These are phyloP conservation scores for Mychonastes homosphaera DNA, from an alignment of 139 green algal species.

Conservation along the genomic window DNA sequence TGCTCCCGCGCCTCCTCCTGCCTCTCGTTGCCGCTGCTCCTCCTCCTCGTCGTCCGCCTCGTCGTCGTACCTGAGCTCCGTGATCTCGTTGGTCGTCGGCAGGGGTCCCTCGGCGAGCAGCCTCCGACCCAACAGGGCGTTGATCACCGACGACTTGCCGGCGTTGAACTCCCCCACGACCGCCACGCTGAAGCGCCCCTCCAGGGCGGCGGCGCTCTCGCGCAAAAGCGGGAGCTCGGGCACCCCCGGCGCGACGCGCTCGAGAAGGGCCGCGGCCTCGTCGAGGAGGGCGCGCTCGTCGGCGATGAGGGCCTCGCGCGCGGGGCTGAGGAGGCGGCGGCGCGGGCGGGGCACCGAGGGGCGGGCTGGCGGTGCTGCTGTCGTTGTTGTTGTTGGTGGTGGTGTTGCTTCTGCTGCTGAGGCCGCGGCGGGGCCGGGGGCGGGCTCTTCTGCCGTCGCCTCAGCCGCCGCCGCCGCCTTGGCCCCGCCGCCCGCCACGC, in stretches of 20 bases:
- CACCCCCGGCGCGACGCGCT: conserved; percentile 24
- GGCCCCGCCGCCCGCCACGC: neutral
- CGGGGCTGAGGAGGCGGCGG: conserved; percentile 37
- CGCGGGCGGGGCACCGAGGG: conserved; percentile 9
- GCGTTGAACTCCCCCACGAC: conserved; percentile 94
- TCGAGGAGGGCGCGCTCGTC: conserved; percentile 28
- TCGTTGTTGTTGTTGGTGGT: neutral
- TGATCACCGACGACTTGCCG: conserved; percentile 85
- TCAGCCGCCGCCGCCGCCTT: neutral
- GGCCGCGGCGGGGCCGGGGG: too few relatives aligned
- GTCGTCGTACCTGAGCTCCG: conserved; percentile 64
- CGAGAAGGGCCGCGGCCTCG: conserved; percentile 16
- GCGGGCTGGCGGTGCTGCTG: neutral
- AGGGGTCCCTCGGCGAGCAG: conserved; percentile 87
- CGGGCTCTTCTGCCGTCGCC: neutral
- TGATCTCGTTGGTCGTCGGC: conserved; percentile 98
- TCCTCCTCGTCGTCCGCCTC: neutral
- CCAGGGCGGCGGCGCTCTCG: conserved; percentile 50
- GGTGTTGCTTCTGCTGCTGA: conserved; percentile 12
- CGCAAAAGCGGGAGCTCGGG: conserved; percentile 44
- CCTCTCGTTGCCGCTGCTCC: neutral
- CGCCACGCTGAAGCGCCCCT: conserved; percentile 91
- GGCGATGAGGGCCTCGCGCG: conserved; percentile 32
- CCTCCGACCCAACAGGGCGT: conserved; percentile 71
- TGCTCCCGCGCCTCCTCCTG: neutral